Base-by-base conservation (phyloP, 2,329 filamentous ascomycete species). In the Hortaea werneckii region DNA sequence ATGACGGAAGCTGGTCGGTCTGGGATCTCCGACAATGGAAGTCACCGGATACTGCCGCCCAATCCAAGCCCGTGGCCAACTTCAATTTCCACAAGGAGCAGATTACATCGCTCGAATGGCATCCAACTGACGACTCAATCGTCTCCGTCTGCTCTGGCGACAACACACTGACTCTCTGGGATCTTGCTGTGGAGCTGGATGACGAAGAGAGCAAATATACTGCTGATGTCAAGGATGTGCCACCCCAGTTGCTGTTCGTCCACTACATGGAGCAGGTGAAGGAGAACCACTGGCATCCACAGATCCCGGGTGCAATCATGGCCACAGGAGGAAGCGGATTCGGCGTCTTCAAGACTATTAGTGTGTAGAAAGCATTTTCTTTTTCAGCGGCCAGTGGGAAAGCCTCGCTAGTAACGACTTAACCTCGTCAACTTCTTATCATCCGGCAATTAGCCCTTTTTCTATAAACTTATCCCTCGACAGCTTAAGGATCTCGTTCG, bases 11-110 rank as follows among this genome's bases (percentile, higher is more conserved):
- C 44, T 96, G 90, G 87, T 88, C 78, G 1, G 89, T 96, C 26
- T 98, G 92, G 92, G 92, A 98, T 66, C 71, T 98, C 60, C 79
- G 92, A 44, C 85, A 94, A 66, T 96, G 90, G 90, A 95, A 95
- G 71, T 60, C 70, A 45, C 58, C 63, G 41, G 55, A 71, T 64
- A 50, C 55, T 4, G 55, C 56, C 77, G 74, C 48, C 28, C 69
- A 64, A 40, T 83, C 85, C 5, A 82, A 82, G 41, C 85, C 92
- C 1, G 85, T 96, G n/a, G 92, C 92, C 3, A 85, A 83, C 58
- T 98, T 96, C 70, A 77, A 81, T 60, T 96, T 95, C 74, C 89
- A 98, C 75, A 90, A 87, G 67, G 87, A 95, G 67, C 92, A 95
- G 58, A 87, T 98, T 59, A 98, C 92, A 5, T 87, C 84, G 56